Conservation (phyloP, 1,284 basidiomycete species). For the Rhodotorula sp. region DNA sequence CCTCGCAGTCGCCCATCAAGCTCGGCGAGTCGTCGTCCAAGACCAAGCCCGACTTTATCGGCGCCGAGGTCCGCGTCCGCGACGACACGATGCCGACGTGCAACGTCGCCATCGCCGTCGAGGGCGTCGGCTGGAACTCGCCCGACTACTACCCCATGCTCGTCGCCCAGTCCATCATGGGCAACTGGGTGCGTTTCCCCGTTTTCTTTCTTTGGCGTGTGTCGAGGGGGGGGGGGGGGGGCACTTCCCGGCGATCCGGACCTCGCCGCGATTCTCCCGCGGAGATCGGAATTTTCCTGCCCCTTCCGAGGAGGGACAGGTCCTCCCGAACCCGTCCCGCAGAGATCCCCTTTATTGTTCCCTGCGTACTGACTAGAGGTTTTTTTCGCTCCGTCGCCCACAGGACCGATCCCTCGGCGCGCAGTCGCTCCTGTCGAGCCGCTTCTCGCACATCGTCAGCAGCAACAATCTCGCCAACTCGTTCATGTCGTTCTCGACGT, state of each 20-base stretch:
- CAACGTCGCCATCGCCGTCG: constrained; percentile 94
- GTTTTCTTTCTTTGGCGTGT: background rate
- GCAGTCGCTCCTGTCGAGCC: constrained; percentile 82
- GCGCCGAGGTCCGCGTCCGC: constrained; percentile 92
- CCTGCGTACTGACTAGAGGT: no score
- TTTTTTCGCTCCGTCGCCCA: no score
- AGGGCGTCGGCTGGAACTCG: constrained; percentile 96
- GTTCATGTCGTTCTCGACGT: constrained; percentile 99
- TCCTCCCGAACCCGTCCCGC: no score
- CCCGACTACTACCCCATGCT: constrained; percentile 99
- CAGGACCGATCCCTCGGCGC: constrained; percentile 90
- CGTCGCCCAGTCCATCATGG: constrained; percentile 96
- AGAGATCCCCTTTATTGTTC: no score
- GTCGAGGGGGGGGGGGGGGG: no score
- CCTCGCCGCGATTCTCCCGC: no score
- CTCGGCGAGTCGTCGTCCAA: constrained; percentile 64
- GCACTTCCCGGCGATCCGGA: no score
- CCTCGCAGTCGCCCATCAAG: constrained; percentile 82
- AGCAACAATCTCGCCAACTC: constrained; percentile 97
- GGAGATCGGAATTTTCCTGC: no score
- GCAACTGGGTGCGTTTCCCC: constrained; percentile 74
- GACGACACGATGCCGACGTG: constrained; percentile 87
- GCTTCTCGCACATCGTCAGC: constrained; percentile 87
- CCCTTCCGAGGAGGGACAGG: no score
- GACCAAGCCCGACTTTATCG: constrained; percentile 78